These are phyloP conservation scores for Apiotrichum gracile DNA, from an alignment of 1,284 basidiomycete genomes.

Conservation along the genomic window DNA sequence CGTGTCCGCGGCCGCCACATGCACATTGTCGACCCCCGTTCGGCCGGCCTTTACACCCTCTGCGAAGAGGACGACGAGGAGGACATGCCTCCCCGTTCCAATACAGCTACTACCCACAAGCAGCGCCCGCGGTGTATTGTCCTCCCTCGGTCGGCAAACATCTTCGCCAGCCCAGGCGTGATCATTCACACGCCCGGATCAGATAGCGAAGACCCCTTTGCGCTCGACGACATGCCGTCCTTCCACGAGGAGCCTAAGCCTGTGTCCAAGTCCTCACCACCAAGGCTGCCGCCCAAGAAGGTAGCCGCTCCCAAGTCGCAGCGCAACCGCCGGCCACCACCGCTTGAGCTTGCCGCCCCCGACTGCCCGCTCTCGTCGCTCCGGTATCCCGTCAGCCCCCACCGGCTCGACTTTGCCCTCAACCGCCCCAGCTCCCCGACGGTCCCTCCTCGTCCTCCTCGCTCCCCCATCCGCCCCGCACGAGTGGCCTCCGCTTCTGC, in stretches of 20 bases:
- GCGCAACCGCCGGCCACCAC: background rate
- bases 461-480: slow-evolving; percentile 1
- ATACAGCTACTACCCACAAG: background rate
- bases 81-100: background rate
- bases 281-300: background rate
- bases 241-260: background rate
- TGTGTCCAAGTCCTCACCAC: background rate
- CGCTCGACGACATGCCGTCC: background rate
- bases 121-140: background rate
- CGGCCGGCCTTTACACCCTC: slow-evolving; percentile 33
- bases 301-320: background rate
- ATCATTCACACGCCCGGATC: slow-evolving; percentile 1
- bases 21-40: slow-evolving; percentile 24
- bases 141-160: background rate
- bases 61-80: slow-evolving; percentile 23
- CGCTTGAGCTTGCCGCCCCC: background rate
- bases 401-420: background rate
- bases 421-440: background rate
- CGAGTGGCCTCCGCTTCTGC: slow-evolving; percentile 5
- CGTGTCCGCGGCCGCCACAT: slow-evolving; percentile 22
- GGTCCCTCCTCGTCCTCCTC: background rate
- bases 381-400: background rate
- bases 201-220: slow-evolving; percentile 9
- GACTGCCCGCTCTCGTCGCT: background rate
- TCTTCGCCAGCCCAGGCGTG: background rate